Base-by-base conservation (phyloP, 805 yeast species). In the Candida saitoana region DNA sequence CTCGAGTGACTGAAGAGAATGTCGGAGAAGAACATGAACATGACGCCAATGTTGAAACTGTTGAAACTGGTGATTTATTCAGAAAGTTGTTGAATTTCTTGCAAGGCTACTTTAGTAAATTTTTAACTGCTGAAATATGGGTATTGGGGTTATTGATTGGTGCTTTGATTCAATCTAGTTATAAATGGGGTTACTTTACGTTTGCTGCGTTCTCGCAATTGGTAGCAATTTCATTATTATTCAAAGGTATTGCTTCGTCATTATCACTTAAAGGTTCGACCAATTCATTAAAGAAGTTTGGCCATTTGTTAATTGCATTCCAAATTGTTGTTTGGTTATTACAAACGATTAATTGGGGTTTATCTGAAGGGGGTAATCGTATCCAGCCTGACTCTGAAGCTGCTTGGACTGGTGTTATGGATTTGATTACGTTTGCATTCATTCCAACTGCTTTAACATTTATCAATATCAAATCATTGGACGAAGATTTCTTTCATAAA, bases 141-240 rank as follows among this genome's bases (percentile, higher is more conserved):
- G 77, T 79, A 31, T 65, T 81, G 40, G 72, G 77, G 34, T 64
- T 77, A 33, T 69, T 81, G 57, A 71, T 81, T 54, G 86, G 84
- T 52, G 46, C 75, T 16, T 63, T 81, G 48, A 75, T 81, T 45
- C 48, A 56, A 25, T 71, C 83, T 6, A 61, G 77, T 34, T 81
- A 81, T 61, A 81, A 77, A 58, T 81, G 85, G 85, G 87, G 87
- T 56, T 80, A 77, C 66, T 81, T 76, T 60, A 71, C 76, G 5
- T 76, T 81, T 57, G 79, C 76, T 22, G 66, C 67, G 32, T 59
- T 60, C 44, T 69, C 72, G 29, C 63, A 69, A 59, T 47, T 76
- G 44, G 63, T 67, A 41, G 67, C 68, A 15, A 57, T 72, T 38
- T 55, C 48, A 35, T 69, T 72, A 51, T 40, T 66, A 35, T 17